These are phyloP conservation scores for Penicillium crustosum DNA, from an alignment of 2,329 filamentous ascomycete species.

Conservation along the genomic window DNA sequence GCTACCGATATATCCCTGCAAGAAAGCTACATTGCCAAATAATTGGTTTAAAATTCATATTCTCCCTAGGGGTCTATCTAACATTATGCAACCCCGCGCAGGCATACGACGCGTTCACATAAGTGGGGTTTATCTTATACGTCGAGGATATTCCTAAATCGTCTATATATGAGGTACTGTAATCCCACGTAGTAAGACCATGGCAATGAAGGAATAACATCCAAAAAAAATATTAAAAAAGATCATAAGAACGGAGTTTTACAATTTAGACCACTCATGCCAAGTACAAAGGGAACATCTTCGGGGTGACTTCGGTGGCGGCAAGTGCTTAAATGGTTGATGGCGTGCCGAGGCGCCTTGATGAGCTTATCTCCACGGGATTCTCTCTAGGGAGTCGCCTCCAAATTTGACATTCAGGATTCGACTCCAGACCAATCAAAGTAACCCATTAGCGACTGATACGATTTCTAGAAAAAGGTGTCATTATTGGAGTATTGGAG, in stretches of 20 bases:
- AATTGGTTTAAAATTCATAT: background rate
- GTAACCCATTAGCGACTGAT: background rate
- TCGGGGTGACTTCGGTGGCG: background rate
- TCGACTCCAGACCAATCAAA: background rate
- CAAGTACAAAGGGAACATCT: background rate
- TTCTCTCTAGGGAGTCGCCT: background rate
- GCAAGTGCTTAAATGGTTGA: background rate
- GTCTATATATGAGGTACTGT: background rate
- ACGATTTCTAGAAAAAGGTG: background rate
- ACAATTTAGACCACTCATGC: background rate
- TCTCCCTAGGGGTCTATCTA: background rate
- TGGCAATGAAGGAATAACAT: too few relatives aligned
- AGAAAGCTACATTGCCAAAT: background rate
- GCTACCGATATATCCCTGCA: background rate
- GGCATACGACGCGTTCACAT: background rate
- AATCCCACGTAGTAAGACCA: background rate
- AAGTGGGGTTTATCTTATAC: background rate
- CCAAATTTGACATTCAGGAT: background rate
- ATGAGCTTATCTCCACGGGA: constrained; percentile 1
- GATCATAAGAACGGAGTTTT: too few relatives aligned
- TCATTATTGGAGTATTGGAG: background rate
- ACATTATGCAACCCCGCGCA: too few relatives aligned
- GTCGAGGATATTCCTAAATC: background rate
- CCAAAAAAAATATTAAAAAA: too few relatives aligned
- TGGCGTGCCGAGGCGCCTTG: constrained; percentile 1